These are phyloP conservation scores for Macrolepiota dolichaula DNA, from an alignment of 768 basidiomycete genomes.

Conservation along the genomic window DNA sequence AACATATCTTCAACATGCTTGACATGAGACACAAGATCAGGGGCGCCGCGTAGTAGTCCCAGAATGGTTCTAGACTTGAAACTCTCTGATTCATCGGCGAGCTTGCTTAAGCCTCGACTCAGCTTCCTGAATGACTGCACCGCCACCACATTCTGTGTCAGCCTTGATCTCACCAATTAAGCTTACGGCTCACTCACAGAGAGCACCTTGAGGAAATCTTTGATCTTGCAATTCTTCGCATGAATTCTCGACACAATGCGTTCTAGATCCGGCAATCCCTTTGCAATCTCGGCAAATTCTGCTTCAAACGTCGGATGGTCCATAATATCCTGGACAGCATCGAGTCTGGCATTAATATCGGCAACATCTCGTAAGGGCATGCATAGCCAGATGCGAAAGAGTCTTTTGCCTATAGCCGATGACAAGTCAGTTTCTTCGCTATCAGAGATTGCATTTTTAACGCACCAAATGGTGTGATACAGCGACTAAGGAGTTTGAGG, in stretches of 20 bases:
- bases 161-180: not conserved
- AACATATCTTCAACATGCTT: constrained; percentile 75
- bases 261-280: constrained; percentile 87
- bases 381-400: constrained; percentile 97
- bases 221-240: constrained; percentile 84
- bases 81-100: constrained; percentile 62
- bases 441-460: constrained; percentile 6
- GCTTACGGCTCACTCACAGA: constrained; percentile 37
- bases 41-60: constrained; percentile 74
- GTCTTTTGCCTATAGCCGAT: constrained; percentile 69
- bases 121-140: constrained; percentile 72
- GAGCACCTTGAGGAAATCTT: constrained; percentile 85
- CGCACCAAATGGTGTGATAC: constrained; percentile 89
- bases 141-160: not conserved
- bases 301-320: constrained; percentile 72
- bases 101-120: constrained; percentile 57
- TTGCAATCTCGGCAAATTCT: constrained; percentile 72
- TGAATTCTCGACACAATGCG: constrained; percentile 94
- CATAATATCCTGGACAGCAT: constrained; percentile 92
- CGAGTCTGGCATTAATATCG: constrained; percentile 89
- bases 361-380: constrained; percentile 79
- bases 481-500: constrained; percentile 75
- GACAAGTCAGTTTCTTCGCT: not conserved
- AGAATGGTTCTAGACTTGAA: constrained; percentile 79
- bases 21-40: constrained; percentile 71